A percentile compares a stretch with the other conserved stretches of the same genome.
phyloP scores from a whole-genome alignment of 2,329 filamentous ascomycete genomes.

The Immersiporthe knoxdaviesiana region DNA sequence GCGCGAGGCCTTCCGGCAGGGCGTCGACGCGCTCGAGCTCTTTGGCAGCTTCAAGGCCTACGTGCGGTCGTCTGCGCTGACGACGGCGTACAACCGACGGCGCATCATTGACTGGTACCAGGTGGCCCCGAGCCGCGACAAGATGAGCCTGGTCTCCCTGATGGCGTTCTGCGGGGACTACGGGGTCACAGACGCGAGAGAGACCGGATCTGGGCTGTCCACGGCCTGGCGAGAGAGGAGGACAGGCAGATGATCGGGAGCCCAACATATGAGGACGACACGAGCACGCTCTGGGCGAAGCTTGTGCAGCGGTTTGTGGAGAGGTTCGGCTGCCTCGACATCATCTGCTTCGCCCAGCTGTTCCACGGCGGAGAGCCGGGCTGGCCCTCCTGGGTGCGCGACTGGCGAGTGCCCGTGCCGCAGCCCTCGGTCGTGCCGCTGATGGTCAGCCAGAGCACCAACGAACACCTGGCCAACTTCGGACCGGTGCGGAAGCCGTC shows the following conservation, averaged over 20 bases:
- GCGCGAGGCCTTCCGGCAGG: constrained; percentile 13
- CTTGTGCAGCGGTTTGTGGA: constrained; percentile 19
- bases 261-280: constrained; percentile 20
- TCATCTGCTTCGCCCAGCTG: constrained; percentile 20
- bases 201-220: constrained; percentile 20
- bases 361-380: constrained; percentile 1
- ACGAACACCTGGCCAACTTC: constrained; percentile 21
- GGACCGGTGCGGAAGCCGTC: constrained; percentile 4
- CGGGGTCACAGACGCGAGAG: constrained; percentile 18
- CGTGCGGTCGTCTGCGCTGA: constrained; percentile 5
- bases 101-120: constrained; percentile 22
- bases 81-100: constrained; percentile 21
- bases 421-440: constrained; percentile 21
- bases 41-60: constrained; percentile 7
- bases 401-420: constrained; percentile 15
- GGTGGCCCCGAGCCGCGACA: constrained; percentile 5
- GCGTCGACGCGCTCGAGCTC: constrained; percentile 14
- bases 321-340: constrained; percentile 16
- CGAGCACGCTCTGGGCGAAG: constrained; percentile 14
- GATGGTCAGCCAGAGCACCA: constrained; percentile 24
- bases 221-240: constrained; percentile 17
- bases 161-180: constrained; percentile 25
- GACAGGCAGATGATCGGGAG: constrained; percentile 20
- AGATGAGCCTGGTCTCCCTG: constrained; percentile 20
- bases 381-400: constrained; percentile 24